Evolutionary conservation across 2,329 filamentous ascomycete genomes (phyloP).

Genomic region (Colletotrichum zoysiae): DNA sequence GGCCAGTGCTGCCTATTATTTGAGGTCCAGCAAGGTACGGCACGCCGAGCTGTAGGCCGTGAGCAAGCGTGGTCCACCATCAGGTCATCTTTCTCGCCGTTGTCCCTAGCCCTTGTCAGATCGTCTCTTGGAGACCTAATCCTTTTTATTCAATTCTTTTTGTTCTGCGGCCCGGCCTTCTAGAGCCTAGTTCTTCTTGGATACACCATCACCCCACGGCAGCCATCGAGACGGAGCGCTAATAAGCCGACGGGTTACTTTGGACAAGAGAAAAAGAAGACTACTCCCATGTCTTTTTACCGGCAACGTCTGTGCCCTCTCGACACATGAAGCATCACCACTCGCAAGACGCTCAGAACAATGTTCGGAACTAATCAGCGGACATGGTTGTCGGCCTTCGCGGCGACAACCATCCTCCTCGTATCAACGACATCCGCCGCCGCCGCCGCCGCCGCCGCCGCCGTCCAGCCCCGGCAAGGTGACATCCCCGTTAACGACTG

Average conservation of each 20-base stretch:
- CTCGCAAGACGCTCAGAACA: constrained; percentile 1
- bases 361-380: constrained; percentile 29
- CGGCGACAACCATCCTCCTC: constrained; percentile 27
- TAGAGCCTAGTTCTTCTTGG: neutral
- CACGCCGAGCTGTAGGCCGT: neutral
- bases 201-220: neutral
- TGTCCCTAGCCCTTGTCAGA: neutral
- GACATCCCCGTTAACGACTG: constrained; percentile 44
- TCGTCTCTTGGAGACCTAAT: neutral
- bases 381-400: constrained; percentile 17
- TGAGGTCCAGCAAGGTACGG: constrained; percentile 28
- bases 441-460: constrained; percentile 24
- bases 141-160: neutral
- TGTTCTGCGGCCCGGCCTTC: neutral
- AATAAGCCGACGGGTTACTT: neutral
- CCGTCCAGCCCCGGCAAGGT: constrained; percentile 30
- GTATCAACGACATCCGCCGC: constrained; percentile 22
- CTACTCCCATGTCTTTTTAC: constrained; percentile 10
- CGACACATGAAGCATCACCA: neutral
- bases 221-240: neutral
- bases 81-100: neutral
- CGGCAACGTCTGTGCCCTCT: constrained; percentile 14
- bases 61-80: constrained; percentile 2
- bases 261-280: neutral
- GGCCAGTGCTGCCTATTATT: constrained; percentile 7